Evolutionary conservation across 495 filamentous ascomycete genomes (phyloP).

Genomic region (Hyaloscypha bicolor): DNA sequence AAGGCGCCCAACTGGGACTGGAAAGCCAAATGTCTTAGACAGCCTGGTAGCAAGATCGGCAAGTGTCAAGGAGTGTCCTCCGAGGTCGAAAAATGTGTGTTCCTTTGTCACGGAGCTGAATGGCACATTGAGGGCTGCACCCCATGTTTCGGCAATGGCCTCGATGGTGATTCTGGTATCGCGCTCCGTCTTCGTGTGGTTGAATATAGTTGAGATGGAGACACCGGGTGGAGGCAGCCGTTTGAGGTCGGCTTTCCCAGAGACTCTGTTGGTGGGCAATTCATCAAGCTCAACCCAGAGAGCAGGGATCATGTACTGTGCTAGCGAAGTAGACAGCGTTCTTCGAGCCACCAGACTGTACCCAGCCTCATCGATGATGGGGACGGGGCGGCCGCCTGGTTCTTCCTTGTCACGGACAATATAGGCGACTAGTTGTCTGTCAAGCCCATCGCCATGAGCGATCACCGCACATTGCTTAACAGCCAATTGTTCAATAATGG

Average conservation of each 20-base stretch:
- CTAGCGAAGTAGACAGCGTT: slow-evolving; percentile 56
- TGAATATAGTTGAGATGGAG: slow-evolving; percentile 37
- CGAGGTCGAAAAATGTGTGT: slow-evolving; percentile 70
- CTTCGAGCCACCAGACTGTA: slow-evolving; percentile 60
- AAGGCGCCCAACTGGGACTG: slow-evolving; percentile 61
- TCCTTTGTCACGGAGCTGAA: slow-evolving; percentile 55
- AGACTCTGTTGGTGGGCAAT: slow-evolving; percentile 66
- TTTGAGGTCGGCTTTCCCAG: slow-evolving; percentile 68
- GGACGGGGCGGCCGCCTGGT: slow-evolving; percentile 49
- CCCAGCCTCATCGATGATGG: slow-evolving; percentile 60
- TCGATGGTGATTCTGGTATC: slow-evolving; percentile 48
- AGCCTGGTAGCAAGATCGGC: slow-evolving; percentile 63
- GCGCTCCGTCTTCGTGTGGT: slow-evolving; percentile 20
- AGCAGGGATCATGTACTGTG: slow-evolving; percentile 72
- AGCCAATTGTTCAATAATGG: slow-evolving; percentile 60
- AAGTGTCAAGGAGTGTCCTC: slow-evolving; percentile 70
- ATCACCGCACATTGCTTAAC: slow-evolving; percentile 61
- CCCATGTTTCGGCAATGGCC: slow-evolving; percentile 62
- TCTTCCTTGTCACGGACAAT: slow-evolving; percentile 60
- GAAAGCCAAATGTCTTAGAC: slow-evolving; percentile 61
- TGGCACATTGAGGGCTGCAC: slow-evolving; percentile 57
- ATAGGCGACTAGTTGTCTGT: slow-evolving; percentile 68
- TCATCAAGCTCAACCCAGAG: slow-evolving; percentile 64
- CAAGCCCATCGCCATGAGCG: slow-evolving; percentile 65
- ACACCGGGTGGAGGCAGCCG: slow-evolving; percentile 56